Conservation (phyloP, 176 grass and related monocot genomes). For the Cocos nucifera region DNA sequence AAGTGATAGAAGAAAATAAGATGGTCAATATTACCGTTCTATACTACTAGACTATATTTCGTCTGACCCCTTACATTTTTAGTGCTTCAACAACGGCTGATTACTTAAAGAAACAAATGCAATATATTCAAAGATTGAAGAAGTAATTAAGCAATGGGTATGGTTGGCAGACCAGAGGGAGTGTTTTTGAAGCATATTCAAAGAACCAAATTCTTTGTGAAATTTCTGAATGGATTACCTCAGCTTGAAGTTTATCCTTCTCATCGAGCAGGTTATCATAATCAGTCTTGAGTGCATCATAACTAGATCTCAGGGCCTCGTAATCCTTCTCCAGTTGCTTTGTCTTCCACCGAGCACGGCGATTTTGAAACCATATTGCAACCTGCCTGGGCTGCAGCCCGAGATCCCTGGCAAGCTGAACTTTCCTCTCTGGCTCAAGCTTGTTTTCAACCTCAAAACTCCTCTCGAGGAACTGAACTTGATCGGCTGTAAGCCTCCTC, state of each 20-base stretch:
- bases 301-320: background rate
- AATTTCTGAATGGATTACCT: background rate
- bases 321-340: conserved; percentile 11
- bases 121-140: no score
- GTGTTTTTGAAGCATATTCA: no score
- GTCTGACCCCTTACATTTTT: no score
- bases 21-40: no score
- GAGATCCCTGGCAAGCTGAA: conserved; percentile 3
- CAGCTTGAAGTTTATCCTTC: background rate
- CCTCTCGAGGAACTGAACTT: background rate
- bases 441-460: conserved; percentile 7
- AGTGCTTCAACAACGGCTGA: no score
- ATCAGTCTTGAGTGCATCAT: conserved; percentile 2
- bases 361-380: conserved; percentile 11
- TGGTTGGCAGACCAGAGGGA: no score
- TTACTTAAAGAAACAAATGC: no score
- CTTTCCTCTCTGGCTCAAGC: conserved; percentile 6
- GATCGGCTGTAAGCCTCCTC: conserved; percentile 1
- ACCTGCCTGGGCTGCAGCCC: conserved; percentile 2
- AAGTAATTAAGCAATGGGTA: no score
- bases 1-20: no score
- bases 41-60: no score
- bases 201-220: no score
- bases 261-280: background rate
- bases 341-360: conserved; percentile 4